Evolutionary conservation across 805 yeast genomes (phyloP).

Genomic region (Yarrowia osloensis): DNA sequence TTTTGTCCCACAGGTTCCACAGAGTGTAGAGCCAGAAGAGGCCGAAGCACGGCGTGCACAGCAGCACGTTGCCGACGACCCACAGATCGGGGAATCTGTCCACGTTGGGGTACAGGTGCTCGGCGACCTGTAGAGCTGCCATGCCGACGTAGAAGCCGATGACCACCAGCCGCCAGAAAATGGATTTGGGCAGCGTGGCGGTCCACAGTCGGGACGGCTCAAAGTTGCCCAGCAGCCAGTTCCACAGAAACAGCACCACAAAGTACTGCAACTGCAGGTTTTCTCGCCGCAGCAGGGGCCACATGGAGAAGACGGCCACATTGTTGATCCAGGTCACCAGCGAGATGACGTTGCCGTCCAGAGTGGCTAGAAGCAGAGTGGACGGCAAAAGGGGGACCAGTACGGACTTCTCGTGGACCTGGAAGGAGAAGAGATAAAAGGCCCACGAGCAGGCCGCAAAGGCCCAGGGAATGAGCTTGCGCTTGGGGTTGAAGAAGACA

Average conservation of each 20-base stretch:
- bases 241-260: slow-evolving; percentile 61
- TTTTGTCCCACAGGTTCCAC: slow-evolving; percentile 50
- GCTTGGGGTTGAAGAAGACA: slow-evolving; percentile 53
- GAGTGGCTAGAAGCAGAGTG: slow-evolving; percentile 58
- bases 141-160: slow-evolving; percentile 56
- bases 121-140: slow-evolving; percentile 55
- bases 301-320: slow-evolving; percentile 79
- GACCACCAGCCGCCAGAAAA: slow-evolving; percentile 55
- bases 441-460: slow-evolving; percentile 83
- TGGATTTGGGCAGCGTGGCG: slow-evolving; percentile 49
- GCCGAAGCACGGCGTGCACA: slow-evolving; percentile 74
- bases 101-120: slow-evolving; percentile 44
- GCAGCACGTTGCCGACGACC: slow-evolving; percentile 71
- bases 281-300: slow-evolving; percentile 82
- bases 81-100: slow-evolving; percentile 74
- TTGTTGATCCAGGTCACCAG: slow-evolving; percentile 87
- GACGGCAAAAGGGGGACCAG: slow-evolving; percentile 85
- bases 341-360: slow-evolving; percentile 60
- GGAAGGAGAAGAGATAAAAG: slow-evolving; percentile 87
- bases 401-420: slow-evolving; percentile 93
- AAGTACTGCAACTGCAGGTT: slow-evolving; percentile 71
- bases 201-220: slow-evolving; percentile 28
- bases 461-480: slow-evolving; percentile 65
- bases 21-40: slow-evolving; percentile 84
- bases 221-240: slow-evolving; percentile 75